Base-by-base conservation (phyloP, 768 basidiomycete species). In the Boletus tylopilopsis region DNA sequence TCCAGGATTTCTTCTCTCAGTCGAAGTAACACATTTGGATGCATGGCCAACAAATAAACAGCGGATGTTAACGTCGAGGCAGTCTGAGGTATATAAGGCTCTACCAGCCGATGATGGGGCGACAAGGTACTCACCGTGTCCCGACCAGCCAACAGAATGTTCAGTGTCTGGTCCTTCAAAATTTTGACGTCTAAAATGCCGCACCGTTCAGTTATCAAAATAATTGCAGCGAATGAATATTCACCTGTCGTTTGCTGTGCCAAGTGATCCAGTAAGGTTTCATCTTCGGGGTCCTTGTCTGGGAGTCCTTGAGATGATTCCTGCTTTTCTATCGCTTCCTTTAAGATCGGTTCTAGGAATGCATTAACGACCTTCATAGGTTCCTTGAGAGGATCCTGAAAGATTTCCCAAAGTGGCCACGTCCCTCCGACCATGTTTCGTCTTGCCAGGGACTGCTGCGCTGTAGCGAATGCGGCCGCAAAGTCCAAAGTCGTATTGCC, bases 11-110 rank as follows among this genome's bases (percentile, higher is more conserved):
- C 78, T 38, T 69, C 61, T 6, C 76, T 71, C n/a, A 78, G 57
- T 5, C 67, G 63, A 15, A 22, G 44, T 19, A 75, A 55, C n/a
- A 77, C 64, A 0, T 68, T 51, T 4, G 76, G 77, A 54, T 80
- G 68, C 59, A 71, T 65, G 19, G 76, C 64, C 32, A 81, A 69
- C 54, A 74, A 64, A 60, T 80, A 80, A 2, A 74, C 56, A 3
- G 67, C 65, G 45, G 71, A 77, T 3, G 71, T 78, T 40, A 80
- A 59, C 2, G 69, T 70, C 24, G 68, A 68, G 8, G 76, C 73
- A 19, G 75, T 77, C 76, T 76, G 24, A 9, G 7, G 25, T 41
- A n/a, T 6, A 39, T 56, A 36, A 47, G 42, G 32, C n/a, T 21
- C 22, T 24, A 18, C 19, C 16, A 25, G 5, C n/a, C 22, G 15